Percentiles rank a stretch among this genome's conserved stretches.
Conservation (phyloP, 306 rosid genomes). For the Astragalus glycyphyllos region DNA sequence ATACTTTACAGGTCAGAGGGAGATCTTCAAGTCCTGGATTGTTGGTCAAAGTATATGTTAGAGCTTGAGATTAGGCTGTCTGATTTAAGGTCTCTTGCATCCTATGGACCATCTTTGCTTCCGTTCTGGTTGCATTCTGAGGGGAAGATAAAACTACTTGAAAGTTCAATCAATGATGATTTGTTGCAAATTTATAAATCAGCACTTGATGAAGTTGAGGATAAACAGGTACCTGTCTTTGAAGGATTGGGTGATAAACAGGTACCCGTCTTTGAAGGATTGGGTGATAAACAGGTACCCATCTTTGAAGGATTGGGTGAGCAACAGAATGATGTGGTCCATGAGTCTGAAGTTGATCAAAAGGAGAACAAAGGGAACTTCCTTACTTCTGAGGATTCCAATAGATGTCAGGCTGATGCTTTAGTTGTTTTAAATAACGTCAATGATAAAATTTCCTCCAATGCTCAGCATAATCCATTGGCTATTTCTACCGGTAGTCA, state of each 20-base stretch:
- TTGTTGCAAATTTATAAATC: conserved; percentile 49
- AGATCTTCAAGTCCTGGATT: conserved; percentile 49
- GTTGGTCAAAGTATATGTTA: conserved; percentile 56
- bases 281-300: conserved; percentile 46
- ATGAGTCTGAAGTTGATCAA: conserved; percentile 48
- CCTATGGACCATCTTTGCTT: conserved; percentile 71
- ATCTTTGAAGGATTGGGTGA: conserved; percentile 39
- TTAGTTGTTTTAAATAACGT: conserved; percentile 33
- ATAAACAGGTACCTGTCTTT: conserved; percentile 42
- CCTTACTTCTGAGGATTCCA: conserved; percentile 48
- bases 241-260: conserved; percentile 42
- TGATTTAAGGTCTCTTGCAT: conserved; percentile 74
- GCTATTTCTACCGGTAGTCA: conserved; percentile 43
- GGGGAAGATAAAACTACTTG: conserved; percentile 68
- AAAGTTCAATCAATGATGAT: conserved; percentile 62
- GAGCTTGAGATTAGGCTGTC: conserved; percentile 89
- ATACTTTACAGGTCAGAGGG: conserved; percentile 64
- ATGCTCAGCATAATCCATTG: conserved; percentile 48
- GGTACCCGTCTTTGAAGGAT: conserved; percentile 42
- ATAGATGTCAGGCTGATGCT: conserved; percentile 46
- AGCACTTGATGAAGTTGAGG: conserved; percentile 50
- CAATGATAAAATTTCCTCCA: conserved; percentile 32
- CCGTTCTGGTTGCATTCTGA: conserved; percentile 93
- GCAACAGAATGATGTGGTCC: conserved; percentile 41
- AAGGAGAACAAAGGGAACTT: conserved; percentile 36